Evolutionary conservation across 2,329 filamentous ascomycete genomes (phyloP).

Genomic region (Fusarium euwallaceae): DNA sequence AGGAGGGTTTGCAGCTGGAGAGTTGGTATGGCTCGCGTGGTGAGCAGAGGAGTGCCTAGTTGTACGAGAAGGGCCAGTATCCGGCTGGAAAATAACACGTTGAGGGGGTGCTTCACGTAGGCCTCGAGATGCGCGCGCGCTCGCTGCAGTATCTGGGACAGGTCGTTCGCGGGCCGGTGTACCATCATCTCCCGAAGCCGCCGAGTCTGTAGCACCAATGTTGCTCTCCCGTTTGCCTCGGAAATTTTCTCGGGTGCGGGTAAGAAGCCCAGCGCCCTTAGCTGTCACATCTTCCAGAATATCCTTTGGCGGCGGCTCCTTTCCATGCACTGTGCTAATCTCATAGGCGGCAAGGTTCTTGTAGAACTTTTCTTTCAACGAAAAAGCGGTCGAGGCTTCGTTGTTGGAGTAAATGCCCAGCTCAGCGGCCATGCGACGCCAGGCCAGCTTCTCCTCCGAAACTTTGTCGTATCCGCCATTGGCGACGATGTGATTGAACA

Average conservation of each 20-base stretch:
- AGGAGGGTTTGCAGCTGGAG: constrained; percentile 45
- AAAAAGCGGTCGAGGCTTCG: constrained; percentile 85
- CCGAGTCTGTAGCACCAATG: constrained; percentile 68
- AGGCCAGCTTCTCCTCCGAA: constrained; percentile 85
- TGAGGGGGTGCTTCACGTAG: constrained; percentile 87
- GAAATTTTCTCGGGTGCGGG: constrained; percentile 83
- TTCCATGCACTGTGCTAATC: constrained; percentile 81
- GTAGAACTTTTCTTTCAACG: constrained; percentile 90
- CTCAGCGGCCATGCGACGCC: constrained; percentile 83
- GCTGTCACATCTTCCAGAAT: constrained; percentile 90
- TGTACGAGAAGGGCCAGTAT: constrained; percentile 75
- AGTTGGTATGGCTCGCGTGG: constrained; percentile 49
- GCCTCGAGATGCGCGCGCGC: constrained; percentile 71
- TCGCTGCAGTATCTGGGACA: constrained; percentile 65
- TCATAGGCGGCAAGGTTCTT: constrained; percentile 91
- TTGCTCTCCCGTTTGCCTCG: constrained; percentile 61
- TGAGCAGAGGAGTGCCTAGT: constrained; percentile 69
- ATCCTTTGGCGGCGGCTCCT: constrained; percentile 87
- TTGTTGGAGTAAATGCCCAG: constrained; percentile 82
- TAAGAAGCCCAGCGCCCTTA: constrained; percentile 84
- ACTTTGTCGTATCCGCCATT: constrained; percentile 90
- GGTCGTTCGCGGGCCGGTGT: constrained; percentile 69
- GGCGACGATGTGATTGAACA: constrained; percentile 82
- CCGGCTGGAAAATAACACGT: constrained; percentile 86
- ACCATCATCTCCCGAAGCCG: constrained; percentile 71